A percentile compares a stretch with the other conserved stretches of the same genome.
Evolutionary conservation across 2,329 filamentous ascomycete genomes (phyloP).

Genomic region (Ophidiomyces ophidiicola): DNA sequence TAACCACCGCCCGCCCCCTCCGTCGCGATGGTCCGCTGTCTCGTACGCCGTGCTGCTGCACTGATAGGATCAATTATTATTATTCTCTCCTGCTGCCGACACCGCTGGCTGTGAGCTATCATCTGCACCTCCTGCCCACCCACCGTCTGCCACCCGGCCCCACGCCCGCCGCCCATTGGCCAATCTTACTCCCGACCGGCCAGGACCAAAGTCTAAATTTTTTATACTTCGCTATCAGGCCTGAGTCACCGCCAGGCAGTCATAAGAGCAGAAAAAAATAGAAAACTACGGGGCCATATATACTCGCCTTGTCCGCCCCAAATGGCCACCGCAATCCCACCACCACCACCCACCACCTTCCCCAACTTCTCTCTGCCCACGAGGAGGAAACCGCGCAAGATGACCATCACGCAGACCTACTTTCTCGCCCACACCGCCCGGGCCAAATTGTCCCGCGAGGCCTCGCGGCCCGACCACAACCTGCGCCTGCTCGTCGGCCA

Average conservation of each 20-base stretch:
- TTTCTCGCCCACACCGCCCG: slow-evolving; percentile 94
- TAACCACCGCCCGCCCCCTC: too few species aligned
- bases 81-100: too few species aligned
- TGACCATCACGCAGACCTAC: slow-evolving; percentile 98
- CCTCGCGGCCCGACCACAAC: slow-evolving; percentile 82
- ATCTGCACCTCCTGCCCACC: background rate
- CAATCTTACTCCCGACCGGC: background rate
- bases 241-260: slow-evolving; percentile 10
- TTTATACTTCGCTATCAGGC: background rate
- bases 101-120: too few species aligned
- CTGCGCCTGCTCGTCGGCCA: slow-evolving; percentile 91
- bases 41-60: too few species aligned
- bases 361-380: slow-evolving; percentile 20
- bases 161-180: slow-evolving; percentile 1
- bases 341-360: background rate
- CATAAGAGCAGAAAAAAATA: background rate
- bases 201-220: background rate
- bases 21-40: too few species aligned
- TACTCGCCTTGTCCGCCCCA: too few species aligned
- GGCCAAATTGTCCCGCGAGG: slow-evolving; percentile 88
- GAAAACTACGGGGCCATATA: background rate
- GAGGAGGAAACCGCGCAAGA: slow-evolving; percentile 56
- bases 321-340: too few species aligned
- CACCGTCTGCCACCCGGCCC: too few species aligned
- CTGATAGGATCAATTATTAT: too few species aligned